Evolutionary conservation across 2,329 filamentous ascomycete species (phyloP).

Genomic region (Trichoderma aggressivum): DNA sequence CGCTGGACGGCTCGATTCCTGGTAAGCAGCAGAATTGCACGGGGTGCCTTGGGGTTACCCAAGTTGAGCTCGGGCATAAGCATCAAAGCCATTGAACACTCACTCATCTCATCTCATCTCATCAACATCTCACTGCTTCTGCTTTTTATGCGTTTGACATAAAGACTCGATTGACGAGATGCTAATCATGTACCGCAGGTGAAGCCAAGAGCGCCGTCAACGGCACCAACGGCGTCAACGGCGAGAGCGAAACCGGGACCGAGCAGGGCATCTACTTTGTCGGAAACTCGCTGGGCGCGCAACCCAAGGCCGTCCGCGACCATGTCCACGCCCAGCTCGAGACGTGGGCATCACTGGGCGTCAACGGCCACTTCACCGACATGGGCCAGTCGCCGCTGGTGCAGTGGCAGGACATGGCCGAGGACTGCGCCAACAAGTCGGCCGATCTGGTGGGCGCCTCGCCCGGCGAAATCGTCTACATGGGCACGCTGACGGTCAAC

Average conservation of each 20-base stretch:
- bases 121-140: no score
- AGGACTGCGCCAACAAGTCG: slow-evolving; percentile 66
- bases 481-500: slow-evolving; percentile 83
- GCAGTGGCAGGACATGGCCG: slow-evolving; percentile 76
- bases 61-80: neutral
- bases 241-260: slow-evolving; percentile 17
- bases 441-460: slow-evolving; percentile 72
- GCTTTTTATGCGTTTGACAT: no score
- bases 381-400: slow-evolving; percentile 65
- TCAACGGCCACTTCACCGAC: slow-evolving; percentile 75
- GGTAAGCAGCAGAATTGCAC: slow-evolving; percentile 31
- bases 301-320: slow-evolving; percentile 64
- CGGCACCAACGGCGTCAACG: slow-evolving; percentile 28
- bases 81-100: neutral
- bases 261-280: slow-evolving; percentile 69
- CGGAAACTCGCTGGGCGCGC: slow-evolving; percentile 84
- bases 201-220: slow-evolving; percentile 16
- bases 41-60: neutral
- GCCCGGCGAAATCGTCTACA: slow-evolving; percentile 73
- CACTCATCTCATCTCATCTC: no score
- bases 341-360: slow-evolving; percentile 81
- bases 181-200: neutral
- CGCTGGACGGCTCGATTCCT: slow-evolving; percentile 46
- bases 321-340: slow-evolving; percentile 71
- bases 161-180: neutral